Base-by-base conservation (phyloP, 169 alveolate species). In the Toxoplasma gondii region DNA sequence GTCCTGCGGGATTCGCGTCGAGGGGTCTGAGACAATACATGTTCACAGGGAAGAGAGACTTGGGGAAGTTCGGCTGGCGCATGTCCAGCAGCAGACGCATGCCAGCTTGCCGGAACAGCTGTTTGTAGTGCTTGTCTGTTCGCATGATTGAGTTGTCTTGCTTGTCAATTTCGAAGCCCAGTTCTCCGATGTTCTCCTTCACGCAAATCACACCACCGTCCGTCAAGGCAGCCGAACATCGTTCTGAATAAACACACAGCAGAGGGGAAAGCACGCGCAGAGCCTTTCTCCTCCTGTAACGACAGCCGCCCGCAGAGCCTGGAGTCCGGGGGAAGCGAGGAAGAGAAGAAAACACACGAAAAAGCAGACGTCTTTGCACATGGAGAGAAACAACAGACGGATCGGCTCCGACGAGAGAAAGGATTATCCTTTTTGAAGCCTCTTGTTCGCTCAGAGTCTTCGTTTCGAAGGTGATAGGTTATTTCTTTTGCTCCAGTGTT, bases 171-270 rank as follows among this genome's bases (percentile, higher is more conserved):
- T 69, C 70, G 22, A 88, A 49, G 54, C 92, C 92, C n/a, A 1
- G 29, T 38, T 88, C 81, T 70, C 43, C 43, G 53, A 88, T 94
- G 92, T 97, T 97, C 94, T 97, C 98, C 93, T 97, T 97, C 44
- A 96, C 96, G 84, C 96, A 88, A 22, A 97, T 81, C 74, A 96
- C 92, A 2, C 97, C 97, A 64, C 94, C 93, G 36, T 91, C 95
- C 67, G 93, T 91, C 64, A 96, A 88, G 69, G 95, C 90, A 31
- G 91, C 95, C 88, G 95, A 91, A 44, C 97, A 84, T 91, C 97
- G 96, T 81, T 88, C 80, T 36, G 92, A 93, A 64, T 97, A 86
- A 88, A 95, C 29, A 82, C 27, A 31, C 45, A 80, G 9, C 31
- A 31, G 53, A 80, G 22, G 12, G 58, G 12, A 49, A 4, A 49